These are phyloP conservation scores for Acanthamoeba culbertsoni DNA, from an alignment of 208 protist species.

Conservation along the genomic window DNA sequence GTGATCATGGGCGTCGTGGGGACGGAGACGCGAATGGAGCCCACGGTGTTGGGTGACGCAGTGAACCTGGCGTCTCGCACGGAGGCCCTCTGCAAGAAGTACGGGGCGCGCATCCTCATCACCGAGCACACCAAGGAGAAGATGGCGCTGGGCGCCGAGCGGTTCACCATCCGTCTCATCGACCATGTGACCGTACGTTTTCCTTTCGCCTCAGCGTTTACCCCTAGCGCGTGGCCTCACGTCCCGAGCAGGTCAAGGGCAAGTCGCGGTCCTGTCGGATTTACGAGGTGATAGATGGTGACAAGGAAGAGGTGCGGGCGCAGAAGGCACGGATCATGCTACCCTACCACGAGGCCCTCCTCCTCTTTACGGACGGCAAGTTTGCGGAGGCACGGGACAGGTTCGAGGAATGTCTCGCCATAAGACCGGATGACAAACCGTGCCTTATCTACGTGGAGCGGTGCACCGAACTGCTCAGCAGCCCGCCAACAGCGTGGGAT, in stretches of 20 bases:
- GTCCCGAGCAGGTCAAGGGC: slow-evolving; percentile 62
- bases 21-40: slow-evolving; percentile 74
- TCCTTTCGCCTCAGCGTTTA: not conserved
- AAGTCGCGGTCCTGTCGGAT: slow-evolving; percentile 59
- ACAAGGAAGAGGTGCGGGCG: slow-evolving; percentile 48
- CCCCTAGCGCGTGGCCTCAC: too few relatives aligned
- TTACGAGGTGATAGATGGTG: slow-evolving; percentile 72
- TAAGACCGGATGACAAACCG: not conserved
- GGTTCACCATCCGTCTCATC: slow-evolving; percentile 66
- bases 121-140: slow-evolving; percentile 70
- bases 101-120: slow-evolving; percentile 69
- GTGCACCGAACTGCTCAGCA: not conserved
- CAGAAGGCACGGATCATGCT: slow-evolving; percentile 5
- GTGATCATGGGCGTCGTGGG: slow-evolving; percentile 71
- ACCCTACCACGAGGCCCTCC: slow-evolving; percentile 14
- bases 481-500: not conserved
- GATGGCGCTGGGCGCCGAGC: slow-evolving; percentile 60
- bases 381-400: not conserved
- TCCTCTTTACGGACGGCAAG: not conserved
- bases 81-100: slow-evolving; percentile 73
- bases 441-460: slow-evolving; percentile 26
- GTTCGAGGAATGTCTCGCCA: not conserved
- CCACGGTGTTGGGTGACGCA: slow-evolving; percentile 72
- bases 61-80: slow-evolving; percentile 75
- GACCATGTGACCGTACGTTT: slow-evolving; percentile 61